phyloP scores from a whole-genome alignment of 371 early-diverging fungal species.

The Mucor circinelloides region DNA sequence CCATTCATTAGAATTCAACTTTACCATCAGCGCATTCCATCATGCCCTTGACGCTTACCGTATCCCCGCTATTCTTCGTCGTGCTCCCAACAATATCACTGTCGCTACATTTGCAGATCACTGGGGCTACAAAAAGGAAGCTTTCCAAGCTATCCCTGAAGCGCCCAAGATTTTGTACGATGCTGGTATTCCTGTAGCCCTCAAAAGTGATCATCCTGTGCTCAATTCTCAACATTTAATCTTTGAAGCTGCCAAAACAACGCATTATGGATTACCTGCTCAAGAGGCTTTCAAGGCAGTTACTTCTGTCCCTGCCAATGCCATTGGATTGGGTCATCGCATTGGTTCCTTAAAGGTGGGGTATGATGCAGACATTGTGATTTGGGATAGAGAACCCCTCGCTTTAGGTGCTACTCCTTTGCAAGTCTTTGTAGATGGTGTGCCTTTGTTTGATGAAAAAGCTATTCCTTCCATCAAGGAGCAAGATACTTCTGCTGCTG shows the following conservation, averaged over 20 bases:
- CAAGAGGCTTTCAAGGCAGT: conserved; percentile 66
- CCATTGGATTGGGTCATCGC: conserved; percentile 73
- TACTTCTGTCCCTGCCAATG: conserved; percentile 74
- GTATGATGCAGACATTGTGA: conserved; percentile 79
- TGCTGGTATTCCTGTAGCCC: conserved; percentile 69
- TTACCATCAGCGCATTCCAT: conserved; percentile 78
- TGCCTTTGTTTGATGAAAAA: conserved; percentile 47
- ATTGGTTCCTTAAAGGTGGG: conserved; percentile 66
- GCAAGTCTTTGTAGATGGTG: conserved; percentile 74
- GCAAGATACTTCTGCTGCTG: not conserved
- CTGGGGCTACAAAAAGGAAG: conserved; percentile 79
- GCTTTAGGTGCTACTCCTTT: conserved; percentile 70
- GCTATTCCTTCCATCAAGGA: conserved; percentile 5
- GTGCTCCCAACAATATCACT: conserved; percentile 66
- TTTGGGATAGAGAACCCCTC: conserved; percentile 70
- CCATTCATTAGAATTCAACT: conserved; percentile 73
- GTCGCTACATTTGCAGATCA: conserved; percentile 71
- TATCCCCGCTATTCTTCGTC: conserved; percentile 66
- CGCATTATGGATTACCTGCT: conserved; percentile 68
- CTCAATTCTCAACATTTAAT: conserved; percentile 68
- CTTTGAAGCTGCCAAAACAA: conserved; percentile 77
- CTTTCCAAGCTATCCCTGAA: conserved; percentile 64
- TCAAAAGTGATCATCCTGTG: conserved; percentile 83
- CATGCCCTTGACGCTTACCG: conserved; percentile 83
- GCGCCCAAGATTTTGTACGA: conserved; percentile 64